Conservation (phyloP, 2,329 filamentous ascomycete species). For the Corynespora cassiicola region DNA sequence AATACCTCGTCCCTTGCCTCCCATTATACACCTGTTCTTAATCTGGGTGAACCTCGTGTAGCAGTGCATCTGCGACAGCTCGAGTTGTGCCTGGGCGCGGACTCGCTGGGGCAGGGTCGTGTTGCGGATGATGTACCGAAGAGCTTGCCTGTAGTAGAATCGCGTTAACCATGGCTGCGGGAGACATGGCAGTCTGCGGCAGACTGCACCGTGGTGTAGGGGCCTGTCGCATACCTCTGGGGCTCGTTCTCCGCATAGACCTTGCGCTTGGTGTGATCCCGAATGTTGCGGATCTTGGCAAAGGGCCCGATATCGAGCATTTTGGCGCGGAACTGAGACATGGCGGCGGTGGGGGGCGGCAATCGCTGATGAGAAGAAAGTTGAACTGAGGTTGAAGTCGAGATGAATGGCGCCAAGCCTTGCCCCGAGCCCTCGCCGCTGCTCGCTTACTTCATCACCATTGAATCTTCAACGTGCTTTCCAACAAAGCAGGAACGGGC, state of each 20-base stretch:
- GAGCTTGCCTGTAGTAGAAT: conserved; percentile 70
- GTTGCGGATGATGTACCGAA: conserved; percentile 87
- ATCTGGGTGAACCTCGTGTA: conserved; percentile 95
- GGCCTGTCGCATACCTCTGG: conserved; percentile 70
- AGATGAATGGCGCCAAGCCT: background rate
- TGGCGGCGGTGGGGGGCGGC: conserved; percentile 30
- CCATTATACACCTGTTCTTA: conserved; percentile 89
- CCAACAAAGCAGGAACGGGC: too few relatives aligned
- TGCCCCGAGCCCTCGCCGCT: background rate
- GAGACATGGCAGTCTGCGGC: conserved; percentile 8
- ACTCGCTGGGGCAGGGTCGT: conserved; percentile 81
- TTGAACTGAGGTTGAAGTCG: conserved; percentile 12
- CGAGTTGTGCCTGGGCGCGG: conserved; percentile 89
- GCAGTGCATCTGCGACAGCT: conserved; percentile 93
- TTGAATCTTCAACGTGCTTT: background rate
- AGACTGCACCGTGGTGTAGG: conserved; percentile 1
- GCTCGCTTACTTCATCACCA: background rate
- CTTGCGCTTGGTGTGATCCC: conserved; percentile 96
- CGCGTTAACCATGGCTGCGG: background rate
- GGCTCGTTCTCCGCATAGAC: conserved; percentile 86
- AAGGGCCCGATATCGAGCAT: conserved; percentile 89
- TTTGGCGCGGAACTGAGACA: conserved; percentile 83
- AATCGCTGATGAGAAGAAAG: conserved; percentile 11
- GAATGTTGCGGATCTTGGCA: conserved; percentile 83
- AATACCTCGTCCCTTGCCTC: conserved; percentile 90